Base-by-base conservation (phyloP, 1,139 yeast genomes). In the Taiozyma onychis region DNA sequence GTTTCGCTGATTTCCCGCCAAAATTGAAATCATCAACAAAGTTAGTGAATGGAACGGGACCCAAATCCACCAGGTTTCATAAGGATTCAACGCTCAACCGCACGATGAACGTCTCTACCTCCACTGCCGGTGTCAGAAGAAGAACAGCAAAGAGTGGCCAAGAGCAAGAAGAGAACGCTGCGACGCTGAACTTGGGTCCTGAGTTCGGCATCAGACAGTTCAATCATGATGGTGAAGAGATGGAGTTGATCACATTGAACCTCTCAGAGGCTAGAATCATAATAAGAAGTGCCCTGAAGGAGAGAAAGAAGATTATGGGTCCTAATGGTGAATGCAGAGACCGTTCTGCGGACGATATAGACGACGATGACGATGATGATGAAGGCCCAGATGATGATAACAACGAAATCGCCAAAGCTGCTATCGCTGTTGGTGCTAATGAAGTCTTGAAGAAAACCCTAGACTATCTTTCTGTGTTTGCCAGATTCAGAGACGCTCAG, bases 361-460 rank as follows among this genome's bases (percentile, higher is more conserved):
- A 69, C 27, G 73, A 71, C 34, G 67, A 62, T 24, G 70, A 63
- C 13, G 69, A 66, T 24, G 66, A 62, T 7, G 64, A 60, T 48
- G 61, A 61, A 43, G 66, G 62, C 35, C 60, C 67, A 18, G 76
- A 81, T 56, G 87, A 81, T 62, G 66, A 63, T 49, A 63, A 63
- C 50, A 85, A 81, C 54, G 83, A 81, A 57, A 75, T 83, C 51
- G 79, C 86, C 41, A 81, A 80, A 63, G 80, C 82, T 65, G 88
- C 87, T 49, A 81, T 86, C 54, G 87, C 86, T 6, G 76, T 74
- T 3, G 75, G 73, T 37, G 76, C 76, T 9, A 77, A 69, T 76
- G 91, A 87, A 66, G 95, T 93, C 50, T 76, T 93, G 70, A 90
- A 93, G 66, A 93, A 93, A 67, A 89, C 99, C 1, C 80, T 93